A percentile compares a stretch with the other conserved stretches of the same genome.
Evolutionary conservation across 345 rosid species (phyloP).

Genomic region (Citrus reticulata): DNA sequence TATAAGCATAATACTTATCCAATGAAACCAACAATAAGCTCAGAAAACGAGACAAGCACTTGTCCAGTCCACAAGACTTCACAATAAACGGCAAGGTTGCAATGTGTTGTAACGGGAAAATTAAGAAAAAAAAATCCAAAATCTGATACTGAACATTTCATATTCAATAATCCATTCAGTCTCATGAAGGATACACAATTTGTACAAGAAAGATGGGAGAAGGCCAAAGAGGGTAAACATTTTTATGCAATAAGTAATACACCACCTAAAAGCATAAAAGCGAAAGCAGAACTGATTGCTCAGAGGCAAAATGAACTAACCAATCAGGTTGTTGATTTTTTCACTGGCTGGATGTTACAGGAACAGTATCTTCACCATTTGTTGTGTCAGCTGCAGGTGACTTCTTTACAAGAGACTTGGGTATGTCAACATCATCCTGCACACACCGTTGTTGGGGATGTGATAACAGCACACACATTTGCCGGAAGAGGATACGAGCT

Average conservation of each 20-base stretch:
- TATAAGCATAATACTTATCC: neutral
- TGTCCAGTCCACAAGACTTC: neutral
- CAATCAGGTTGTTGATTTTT: neutral
- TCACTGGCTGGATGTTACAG: constrained; percentile 47
- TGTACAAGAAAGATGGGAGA: neutral
- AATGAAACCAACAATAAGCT: neutral
- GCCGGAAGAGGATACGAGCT: constrained; percentile 58
- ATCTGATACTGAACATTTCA: neutral
- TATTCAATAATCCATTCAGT: neutral
- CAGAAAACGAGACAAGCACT: neutral
- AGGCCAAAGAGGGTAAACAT: neutral
- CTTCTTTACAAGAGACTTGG: constrained; percentile 71
- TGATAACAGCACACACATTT: constrained; percentile 57
- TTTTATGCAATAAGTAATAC: neutral
- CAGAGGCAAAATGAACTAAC: neutral
- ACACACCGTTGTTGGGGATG: constrained; percentile 90
- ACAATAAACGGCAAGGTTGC: neutral
- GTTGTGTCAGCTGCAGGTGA: constrained; percentile 41
- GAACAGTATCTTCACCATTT: constrained; percentile 41
- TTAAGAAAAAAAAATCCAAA: too few relatives aligned
- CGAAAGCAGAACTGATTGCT: neutral
- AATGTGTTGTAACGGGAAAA: too few relatives aligned
- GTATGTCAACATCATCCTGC: constrained; percentile 72
- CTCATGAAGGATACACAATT: neutral
- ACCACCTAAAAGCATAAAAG: neutral